phyloP scores from a whole-genome alignment of 1,284 basidiomycete genomes.

The Rhodotorula sp. region DNA sequence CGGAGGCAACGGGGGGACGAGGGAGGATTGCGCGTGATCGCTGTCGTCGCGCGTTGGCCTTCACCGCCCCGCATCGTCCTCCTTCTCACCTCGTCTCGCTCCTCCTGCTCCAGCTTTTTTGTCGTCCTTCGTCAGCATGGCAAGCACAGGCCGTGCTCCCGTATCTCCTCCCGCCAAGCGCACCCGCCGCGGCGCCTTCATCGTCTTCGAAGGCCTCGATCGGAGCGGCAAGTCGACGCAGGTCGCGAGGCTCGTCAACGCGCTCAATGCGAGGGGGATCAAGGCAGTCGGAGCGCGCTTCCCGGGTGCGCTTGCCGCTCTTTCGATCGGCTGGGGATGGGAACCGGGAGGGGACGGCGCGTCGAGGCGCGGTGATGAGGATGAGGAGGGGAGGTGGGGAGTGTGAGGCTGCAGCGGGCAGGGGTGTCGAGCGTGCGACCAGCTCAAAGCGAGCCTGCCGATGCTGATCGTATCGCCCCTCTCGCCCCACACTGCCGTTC shows the following conservation, averaged over 20 bases:
- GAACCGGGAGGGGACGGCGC: not conserved
- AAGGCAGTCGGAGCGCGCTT: conserved; percentile 68
- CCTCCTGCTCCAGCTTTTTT: too few species aligned
- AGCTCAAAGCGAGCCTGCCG: too few species aligned
- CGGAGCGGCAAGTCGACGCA: conserved; percentile 90
- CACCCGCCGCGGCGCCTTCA: conserved; percentile 67
- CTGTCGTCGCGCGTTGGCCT: too few species aligned
- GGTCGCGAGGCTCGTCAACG: conserved; percentile 62
- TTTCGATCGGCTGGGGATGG: not conserved
- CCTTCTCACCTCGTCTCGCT: too few species aligned
- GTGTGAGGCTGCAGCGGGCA: not conserved
- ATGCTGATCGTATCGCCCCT: not conserved
- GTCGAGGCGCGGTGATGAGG: conserved; percentile 6
- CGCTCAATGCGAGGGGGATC: conserved; percentile 52
- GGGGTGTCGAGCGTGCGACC: too few species aligned
- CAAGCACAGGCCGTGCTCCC: too few species aligned
- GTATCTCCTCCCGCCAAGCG: too few species aligned
- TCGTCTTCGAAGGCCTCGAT: conserved; percentile 92
- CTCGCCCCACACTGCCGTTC: too few species aligned
- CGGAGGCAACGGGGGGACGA: too few species aligned
- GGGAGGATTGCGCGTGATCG: too few species aligned
- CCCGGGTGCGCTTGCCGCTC: conserved; percentile 64
- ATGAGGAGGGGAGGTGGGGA: not conserved
- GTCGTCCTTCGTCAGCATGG: too few species aligned
- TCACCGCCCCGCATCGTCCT: too few species aligned